These are phyloP conservation scores for Citrus hindsii DNA, from an alignment of 345 rosid species.

Conservation along the genomic window DNA sequence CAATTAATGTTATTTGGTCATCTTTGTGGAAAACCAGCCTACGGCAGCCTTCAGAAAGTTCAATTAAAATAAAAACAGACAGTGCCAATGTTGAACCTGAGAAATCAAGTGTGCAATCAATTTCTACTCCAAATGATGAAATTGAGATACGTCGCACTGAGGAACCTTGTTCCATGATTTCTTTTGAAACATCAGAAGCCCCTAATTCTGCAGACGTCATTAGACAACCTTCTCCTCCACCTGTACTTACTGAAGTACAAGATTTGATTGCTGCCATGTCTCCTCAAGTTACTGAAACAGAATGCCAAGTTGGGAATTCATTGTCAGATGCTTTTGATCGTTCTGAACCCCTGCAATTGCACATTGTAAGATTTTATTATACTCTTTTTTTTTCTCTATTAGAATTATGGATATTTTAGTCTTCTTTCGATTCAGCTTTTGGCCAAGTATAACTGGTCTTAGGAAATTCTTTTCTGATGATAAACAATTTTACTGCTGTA, in stretches of 20 bases:
- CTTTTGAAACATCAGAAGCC: constrained; percentile 72
- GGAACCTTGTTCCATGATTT: constrained; percentile 76
- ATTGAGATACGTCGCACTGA: constrained; percentile 34
- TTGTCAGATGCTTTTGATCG: constrained; percentile 45
- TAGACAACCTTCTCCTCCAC: constrained; percentile 96
- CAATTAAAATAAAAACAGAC: constrained; percentile 34
- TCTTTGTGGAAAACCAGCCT: constrained; percentile 42
- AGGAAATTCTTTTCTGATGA: not conserved
- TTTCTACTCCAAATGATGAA: constrained; percentile 23
- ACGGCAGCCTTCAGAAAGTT: constrained; percentile 38
- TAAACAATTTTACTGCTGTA: not conserved
- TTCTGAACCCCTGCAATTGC: constrained; percentile 83
- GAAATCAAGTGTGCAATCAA: constrained; percentile 37
- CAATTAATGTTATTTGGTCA: constrained; percentile 17
- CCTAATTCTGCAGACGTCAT: constrained; percentile 38
- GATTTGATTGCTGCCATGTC: constrained; percentile 57
- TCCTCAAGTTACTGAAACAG: constrained; percentile 45
- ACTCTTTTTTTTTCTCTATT: not conserved
- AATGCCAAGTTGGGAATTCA: constrained; percentile 46
- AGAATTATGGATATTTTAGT: not conserved
- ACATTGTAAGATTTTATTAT: constrained; percentile 63
- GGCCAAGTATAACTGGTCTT: not conserved
- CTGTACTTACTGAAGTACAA: constrained; percentile 90
- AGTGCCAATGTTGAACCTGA: constrained; percentile 36
- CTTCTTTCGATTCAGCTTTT: not conserved